These are phyloP conservation scores for Macrophomina tecta DNA, from an alignment of 2,329 filamentous ascomycete genomes.

Conservation along the genomic window DNA sequence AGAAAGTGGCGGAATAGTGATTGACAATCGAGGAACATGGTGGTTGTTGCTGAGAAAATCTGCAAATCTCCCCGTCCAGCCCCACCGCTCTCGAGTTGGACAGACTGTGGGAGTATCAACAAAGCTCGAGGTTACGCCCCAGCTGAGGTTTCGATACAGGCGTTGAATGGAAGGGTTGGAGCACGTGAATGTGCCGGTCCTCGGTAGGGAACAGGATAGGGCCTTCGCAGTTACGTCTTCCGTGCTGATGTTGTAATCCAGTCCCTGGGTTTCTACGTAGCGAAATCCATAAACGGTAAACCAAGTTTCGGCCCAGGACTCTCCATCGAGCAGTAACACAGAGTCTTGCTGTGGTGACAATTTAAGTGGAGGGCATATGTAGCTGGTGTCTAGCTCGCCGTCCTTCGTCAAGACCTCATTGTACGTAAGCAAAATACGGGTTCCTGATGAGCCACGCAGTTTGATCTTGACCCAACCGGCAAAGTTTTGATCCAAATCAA, in stretches of 20 bases:
- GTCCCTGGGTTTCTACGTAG: background rate
- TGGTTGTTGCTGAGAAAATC: slow-evolving; percentile 22
- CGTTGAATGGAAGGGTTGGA: too few relatives aligned
- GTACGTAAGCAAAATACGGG: background rate
- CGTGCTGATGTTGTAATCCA: background rate
- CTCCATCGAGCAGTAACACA: background rate
- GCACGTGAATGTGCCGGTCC: too few relatives aligned
- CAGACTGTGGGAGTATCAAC: too few relatives aligned
- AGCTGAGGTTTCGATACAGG: too few relatives aligned
- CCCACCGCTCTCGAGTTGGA: slow-evolving; percentile 14
- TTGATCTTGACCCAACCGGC: background rate
- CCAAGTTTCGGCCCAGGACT: background rate
- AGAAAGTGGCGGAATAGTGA: background rate
- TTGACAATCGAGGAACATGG: slow-evolving; percentile 9
- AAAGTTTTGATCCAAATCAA: background rate
- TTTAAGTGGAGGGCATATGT: background rate
- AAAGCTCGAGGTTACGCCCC: too few relatives aligned
- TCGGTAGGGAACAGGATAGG: too few relatives aligned
- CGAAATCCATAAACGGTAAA: background rate
- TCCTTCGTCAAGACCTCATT: background rate
- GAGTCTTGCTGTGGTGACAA: background rate
- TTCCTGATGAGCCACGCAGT: background rate
- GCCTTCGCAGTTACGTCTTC: background rate
- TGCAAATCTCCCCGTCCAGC: slow-evolving; percentile 26
- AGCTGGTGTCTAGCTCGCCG: background rate